These are phyloP conservation scores for Histomonas meleagridis DNA, from an alignment of 208 protist genomes.

Conservation along the genomic window DNA sequence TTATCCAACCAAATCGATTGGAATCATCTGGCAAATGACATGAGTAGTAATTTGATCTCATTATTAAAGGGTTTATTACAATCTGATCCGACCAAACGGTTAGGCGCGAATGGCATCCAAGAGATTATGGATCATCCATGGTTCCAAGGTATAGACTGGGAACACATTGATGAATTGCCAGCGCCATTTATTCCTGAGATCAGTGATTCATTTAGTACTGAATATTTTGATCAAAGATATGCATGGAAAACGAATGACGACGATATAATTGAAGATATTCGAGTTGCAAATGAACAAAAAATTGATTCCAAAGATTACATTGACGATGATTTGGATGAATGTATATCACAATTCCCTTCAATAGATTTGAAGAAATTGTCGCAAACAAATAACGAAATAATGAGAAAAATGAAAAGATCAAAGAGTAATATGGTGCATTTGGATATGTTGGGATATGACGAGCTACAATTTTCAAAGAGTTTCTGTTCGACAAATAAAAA, in stretches of 20 bases:
- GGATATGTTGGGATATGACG: too few species aligned
- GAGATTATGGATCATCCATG: slow-evolving; percentile 42
- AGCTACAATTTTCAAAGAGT: too few species aligned
- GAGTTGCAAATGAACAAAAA: background rate
- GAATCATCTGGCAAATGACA: background rate
- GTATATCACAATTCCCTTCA: too few species aligned
- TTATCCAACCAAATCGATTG: slow-evolving; percentile 33
- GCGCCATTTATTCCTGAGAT: background rate
- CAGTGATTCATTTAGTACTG: background rate
- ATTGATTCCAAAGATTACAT: too few species aligned
- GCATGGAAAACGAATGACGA: background rate
- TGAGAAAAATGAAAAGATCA: too few species aligned
- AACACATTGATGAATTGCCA: background rate
- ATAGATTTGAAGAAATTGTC: too few species aligned
- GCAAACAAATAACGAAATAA: too few species aligned
- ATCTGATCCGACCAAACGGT: slow-evolving; percentile 40
- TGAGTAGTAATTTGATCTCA: slow-evolving; percentile 40
- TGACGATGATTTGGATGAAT: too few species aligned
- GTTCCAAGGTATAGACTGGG: background rate
- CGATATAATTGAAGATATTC: background rate
- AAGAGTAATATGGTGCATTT: too few species aligned
- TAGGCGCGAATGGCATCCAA: slow-evolving; percentile 43
- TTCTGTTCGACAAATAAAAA: too few species aligned
- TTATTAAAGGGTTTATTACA: slow-evolving; percentile 47
- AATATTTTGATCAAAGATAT: background rate